Evolutionary conservation across 2,329 filamentous ascomycete genomes (phyloP).

Genomic region (Hymenotorrendiella dingleyae): DNA sequence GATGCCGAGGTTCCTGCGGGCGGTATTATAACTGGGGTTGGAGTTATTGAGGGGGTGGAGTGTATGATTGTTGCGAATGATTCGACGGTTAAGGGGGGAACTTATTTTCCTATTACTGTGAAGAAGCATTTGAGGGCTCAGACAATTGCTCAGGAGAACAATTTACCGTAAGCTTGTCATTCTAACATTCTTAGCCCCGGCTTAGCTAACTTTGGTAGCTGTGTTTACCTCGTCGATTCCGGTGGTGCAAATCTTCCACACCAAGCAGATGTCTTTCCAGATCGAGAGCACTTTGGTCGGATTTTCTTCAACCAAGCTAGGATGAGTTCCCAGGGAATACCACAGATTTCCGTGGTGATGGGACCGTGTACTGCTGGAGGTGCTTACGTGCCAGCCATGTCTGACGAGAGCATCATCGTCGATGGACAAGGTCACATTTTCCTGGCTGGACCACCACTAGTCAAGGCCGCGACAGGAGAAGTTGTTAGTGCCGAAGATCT

Average conservation of each 20-base stretch:
- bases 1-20: slow-evolving; percentile 84
- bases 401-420: slow-evolving; percentile 95
- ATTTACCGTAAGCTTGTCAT: slow-evolving; percentile 47
- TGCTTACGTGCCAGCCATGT: slow-evolving; percentile 95
- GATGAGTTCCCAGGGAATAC: slow-evolving; percentile 84
- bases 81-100: slow-evolving; percentile 94
- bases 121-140: slow-evolving; percentile 96
- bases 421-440: slow-evolving; percentile 96
- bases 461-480: slow-evolving; percentile 94
- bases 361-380: slow-evolving; percentile 93
- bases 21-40: slow-evolving; percentile 88
- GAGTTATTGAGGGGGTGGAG: slow-evolving; percentile 80
- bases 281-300: slow-evolving; percentile 85
- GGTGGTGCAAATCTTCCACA: slow-evolving; percentile 93
- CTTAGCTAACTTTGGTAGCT: slow-evolving; percentile 41
- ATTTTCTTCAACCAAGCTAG: slow-evolving; percentile 98
- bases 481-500: slow-evolving; percentile 86
- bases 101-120: slow-evolving; percentile 94
- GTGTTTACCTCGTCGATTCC: slow-evolving; percentile 94
- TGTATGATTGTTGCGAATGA: slow-evolving; percentile 96
- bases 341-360: slow-evolving; percentile 94
- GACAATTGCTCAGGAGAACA: slow-evolving; percentile 84
- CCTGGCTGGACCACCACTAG: slow-evolving; percentile 85
- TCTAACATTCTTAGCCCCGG: too few relatives aligned
- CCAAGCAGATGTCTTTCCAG: slow-evolving; percentile 93